Evolutionary conservation across 2,329 filamentous ascomycete genomes (phyloP), one percentile per base, ranked within the genome.

Genomic region (Fonsecaea pugnacius): DNA sequence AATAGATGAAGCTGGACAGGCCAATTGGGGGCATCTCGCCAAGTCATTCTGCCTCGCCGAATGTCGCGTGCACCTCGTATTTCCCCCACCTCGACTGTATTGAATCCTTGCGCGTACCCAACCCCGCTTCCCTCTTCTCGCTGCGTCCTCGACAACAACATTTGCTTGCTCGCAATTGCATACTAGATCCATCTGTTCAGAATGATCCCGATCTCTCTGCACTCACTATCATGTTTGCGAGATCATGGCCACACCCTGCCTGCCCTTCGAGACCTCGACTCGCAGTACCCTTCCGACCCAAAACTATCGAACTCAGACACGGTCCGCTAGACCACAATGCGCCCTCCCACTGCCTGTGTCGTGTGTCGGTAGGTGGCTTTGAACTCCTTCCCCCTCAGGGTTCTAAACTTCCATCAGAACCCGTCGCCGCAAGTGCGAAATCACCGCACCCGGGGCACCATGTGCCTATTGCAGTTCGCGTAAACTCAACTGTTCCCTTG

Each of bases 311-410:
- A 21, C 35, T 30, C 51, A 5, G 33, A 12, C 33, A 40, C 16
- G 16, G 7, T 2, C 16, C 12, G 5, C 40, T 30, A 43, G 16
- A 48, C 40, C 18, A 67, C 27, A 30, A 30, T 66, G 66, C 63
- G 66, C n/a, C 66, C 66, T 62, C 55, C 66, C 14, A 68, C 66
- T 14, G 66, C 66, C 9, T 68, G 66, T 60, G 64, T 67, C n/a
- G 64, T 55, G 2, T 68, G 66, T 36, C 64, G 66, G 66, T 67
- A 63, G 10, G 58, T 57, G 12, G 8, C 5, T 27, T 16, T 9
- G 8, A 16, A 36, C 5, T 46, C 14, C 50, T 21, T 50, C 9
- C 12, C n/a, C 51, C n/a, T 18, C 51, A 43, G 38, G 54, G 36
- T 35, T 35, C 18, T n/a, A 7, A 27, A n/a, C 16, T 16, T 8